Base-by-base conservation (phyloP, 768 basidiomycete species). In the Kwoniella europaea region DNA sequence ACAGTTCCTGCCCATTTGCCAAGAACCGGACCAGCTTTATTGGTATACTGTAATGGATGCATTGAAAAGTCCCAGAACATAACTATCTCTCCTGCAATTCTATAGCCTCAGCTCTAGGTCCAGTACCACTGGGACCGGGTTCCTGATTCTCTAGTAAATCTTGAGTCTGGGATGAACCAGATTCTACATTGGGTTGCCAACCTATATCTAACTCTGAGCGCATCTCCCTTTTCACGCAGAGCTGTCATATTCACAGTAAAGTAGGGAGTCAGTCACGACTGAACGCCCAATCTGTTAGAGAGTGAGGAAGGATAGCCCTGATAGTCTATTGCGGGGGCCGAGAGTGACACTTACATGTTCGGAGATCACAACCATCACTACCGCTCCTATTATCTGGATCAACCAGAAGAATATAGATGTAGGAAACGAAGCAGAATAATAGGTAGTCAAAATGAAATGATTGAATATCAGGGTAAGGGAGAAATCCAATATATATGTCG, bases 401-500 rank as follows among this genome's bases (percentile, higher is more conserved):
- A 89, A 78, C 94, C 95, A 99, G 86, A 92, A 98, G 87, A 96
- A 98, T 44, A 92, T 81, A 1, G 93, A 95, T 0, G 92, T 92
- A 7, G 97, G 97, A 79, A 92, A 83, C 12, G 84, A 73, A 13
- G 89, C 88, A 2, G 93, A 89, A 82, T 93, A 94, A 85, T 98
- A 98, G 46, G 93, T 94, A 65, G 97, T 96, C 71, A 98, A 86
- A 66, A 98, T 90, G 68, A 96, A 86, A 83, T 99, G 97, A 81
- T 90, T 92, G 87, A 96, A 92, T 59, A 92, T 85, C 59, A 98
- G 88, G 0, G 97, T 98, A 70, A 96, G 83, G 10, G 93, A 87
- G 84, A 97, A 97, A 85, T 99, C 97, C 76, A 99, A 90, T 79
- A 98, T 91, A 76, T 96, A 88, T 22, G 96, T 92, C 46, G 97